These are phyloP conservation scores for Coemansia biformis DNA, from an alignment of 192 early-diverging fungal species.

Conservation along the genomic window DNA sequence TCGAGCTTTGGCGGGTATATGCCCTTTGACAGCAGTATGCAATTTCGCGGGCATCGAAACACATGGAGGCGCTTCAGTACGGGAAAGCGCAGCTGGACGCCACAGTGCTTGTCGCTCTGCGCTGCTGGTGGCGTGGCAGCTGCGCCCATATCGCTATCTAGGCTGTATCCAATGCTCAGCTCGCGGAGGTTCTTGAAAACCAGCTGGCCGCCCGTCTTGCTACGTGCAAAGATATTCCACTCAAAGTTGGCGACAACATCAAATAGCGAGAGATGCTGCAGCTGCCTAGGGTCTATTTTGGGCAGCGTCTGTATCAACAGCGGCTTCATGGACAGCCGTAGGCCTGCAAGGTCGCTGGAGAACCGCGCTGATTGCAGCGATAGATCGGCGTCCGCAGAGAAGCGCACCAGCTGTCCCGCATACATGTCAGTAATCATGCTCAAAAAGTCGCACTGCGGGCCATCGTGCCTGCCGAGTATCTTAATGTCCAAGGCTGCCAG, in stretches of 20 bases:
- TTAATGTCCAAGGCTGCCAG: conserved; percentile 1
- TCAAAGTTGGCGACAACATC: conserved; percentile 9
- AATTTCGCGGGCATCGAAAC: conserved; percentile 5
- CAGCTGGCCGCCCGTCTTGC: not conserved
- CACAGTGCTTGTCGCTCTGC: too few species aligned
- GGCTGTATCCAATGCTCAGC: conserved; percentile 5
- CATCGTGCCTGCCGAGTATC: not conserved
- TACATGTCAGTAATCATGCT: conserved; percentile 1
- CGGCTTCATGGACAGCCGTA: conserved; percentile 6
- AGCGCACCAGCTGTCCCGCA: not conserved
- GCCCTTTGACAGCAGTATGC: conserved; percentile 2
- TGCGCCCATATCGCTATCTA: not conserved
- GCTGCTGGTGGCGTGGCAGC: not conserved
- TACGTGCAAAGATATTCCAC: conserved; percentile 7
- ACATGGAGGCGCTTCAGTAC: not conserved
- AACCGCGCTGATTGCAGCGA: not conserved
- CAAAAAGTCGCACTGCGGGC: conserved; percentile 1
- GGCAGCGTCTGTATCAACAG: conserved; percentile 8
- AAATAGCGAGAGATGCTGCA: conserved; percentile 10
- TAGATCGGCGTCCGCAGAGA: conserved; percentile 4
- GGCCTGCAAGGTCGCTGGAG: conserved; percentile 2
- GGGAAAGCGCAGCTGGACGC: not conserved
- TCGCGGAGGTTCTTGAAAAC: conserved; percentile 3
- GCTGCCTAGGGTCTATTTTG: conserved; percentile 1
- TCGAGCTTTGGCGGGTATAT: conserved; percentile 6